Conservation (phyloP, 140 eudicot species). For the Flaveria floridana region DNA sequence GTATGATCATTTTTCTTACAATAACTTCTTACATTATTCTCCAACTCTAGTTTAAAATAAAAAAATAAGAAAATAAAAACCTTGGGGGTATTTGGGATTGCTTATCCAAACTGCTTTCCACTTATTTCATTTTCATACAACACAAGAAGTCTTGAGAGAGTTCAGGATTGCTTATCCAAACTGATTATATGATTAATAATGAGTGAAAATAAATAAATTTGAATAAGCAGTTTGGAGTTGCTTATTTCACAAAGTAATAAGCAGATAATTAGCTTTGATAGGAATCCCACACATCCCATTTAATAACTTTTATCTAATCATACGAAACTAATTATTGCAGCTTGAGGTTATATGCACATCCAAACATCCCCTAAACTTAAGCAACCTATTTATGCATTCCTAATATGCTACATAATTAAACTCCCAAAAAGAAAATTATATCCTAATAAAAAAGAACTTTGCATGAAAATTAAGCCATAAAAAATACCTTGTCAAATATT, state of each 20-base stretch:
- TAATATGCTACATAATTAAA: background rate
- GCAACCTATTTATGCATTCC: background rate
- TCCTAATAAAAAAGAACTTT: background rate
- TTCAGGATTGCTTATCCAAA: background rate
- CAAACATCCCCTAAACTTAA: background rate
- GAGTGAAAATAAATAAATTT: background rate
- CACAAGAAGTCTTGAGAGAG: background rate
- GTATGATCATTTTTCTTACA: background rate
- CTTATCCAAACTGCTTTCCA: background rate
- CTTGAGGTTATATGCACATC: background rate
- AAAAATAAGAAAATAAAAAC: conserved; percentile 10
- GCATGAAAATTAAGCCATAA: background rate
- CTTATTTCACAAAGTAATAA: background rate
- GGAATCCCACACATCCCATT: background rate
- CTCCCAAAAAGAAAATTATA: background rate
- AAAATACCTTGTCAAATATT: conserved; percentile 71
- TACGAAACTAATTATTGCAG: background rate
- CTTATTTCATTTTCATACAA: conserved; percentile 11
- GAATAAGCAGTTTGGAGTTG: background rate
- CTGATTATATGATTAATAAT: background rate
- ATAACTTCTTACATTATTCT: background rate
- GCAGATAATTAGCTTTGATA: background rate
- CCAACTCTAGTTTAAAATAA: background rate
- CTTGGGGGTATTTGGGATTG: background rate
- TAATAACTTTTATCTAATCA: conserved; percentile 3